Evolutionary conservation across 1,139 yeast genomes (phyloP).

Genomic region (Scheffersomyces segobiensis): DNA sequence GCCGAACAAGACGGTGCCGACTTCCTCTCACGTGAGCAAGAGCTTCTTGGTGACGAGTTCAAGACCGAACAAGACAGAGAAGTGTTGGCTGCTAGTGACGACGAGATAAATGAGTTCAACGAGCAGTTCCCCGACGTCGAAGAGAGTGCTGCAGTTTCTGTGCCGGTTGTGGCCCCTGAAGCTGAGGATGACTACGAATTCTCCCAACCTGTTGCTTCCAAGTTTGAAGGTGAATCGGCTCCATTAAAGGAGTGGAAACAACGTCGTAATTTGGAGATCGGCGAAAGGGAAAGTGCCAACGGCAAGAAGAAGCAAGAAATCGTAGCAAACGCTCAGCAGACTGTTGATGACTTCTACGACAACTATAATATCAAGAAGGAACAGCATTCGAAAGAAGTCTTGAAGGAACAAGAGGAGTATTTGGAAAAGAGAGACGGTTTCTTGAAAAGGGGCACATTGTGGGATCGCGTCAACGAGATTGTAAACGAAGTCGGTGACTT

Average conservation of each 20-base stretch:
- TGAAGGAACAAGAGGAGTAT: slow-evolving; percentile 69
- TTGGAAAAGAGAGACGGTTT: slow-evolving; percentile 77
- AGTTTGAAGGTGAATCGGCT: slow-evolving; percentile 48
- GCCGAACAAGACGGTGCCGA: slow-evolving; percentile 49
- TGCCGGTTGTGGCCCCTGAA: slow-evolving; percentile 17
- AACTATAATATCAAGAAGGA: slow-evolving; percentile 88
- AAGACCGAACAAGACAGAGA: slow-evolving; percentile 65
- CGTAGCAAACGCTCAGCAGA: slow-evolving; percentile 75
- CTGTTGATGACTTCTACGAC: slow-evolving; percentile 92
- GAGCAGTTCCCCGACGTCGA: slow-evolving; percentile 68
- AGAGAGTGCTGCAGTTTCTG: slow-evolving; percentile 14
- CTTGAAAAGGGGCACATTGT: slow-evolving; percentile 74
- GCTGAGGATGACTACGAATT: slow-evolving; percentile 32
- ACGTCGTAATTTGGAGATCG: slow-evolving; percentile 78
- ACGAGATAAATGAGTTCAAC: slow-evolving; percentile 65
- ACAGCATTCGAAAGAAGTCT: slow-evolving; percentile 61
- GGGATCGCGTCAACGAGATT: slow-evolving; percentile 77
- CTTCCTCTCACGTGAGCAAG: slow-evolving; percentile 82
- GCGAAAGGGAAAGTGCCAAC: slow-evolving; percentile 77
- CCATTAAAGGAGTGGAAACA: slow-evolving; percentile 79
- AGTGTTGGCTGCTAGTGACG: slow-evolving; percentile 52
- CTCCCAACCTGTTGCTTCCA: slow-evolving; percentile 14
- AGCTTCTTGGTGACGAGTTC: slow-evolving; percentile 80
- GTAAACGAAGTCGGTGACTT: slow-evolving; percentile 44
- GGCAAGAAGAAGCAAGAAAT: slow-evolving; percentile 66